These are phyloP conservation scores for Fusarium denticulatum DNA, from an alignment of 2,329 filamentous ascomycete species.

Conservation along the genomic window DNA sequence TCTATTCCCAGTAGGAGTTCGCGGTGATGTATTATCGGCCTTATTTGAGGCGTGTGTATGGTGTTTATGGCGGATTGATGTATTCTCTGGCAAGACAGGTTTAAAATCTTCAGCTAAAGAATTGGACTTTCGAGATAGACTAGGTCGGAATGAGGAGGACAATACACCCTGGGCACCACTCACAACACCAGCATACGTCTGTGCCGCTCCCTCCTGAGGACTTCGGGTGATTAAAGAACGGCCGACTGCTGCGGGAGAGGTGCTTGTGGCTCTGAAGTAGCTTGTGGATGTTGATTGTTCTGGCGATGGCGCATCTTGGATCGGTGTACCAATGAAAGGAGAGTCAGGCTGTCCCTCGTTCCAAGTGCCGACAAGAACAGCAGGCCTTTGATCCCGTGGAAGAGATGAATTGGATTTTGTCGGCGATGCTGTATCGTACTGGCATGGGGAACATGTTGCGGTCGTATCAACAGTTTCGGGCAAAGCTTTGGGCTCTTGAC, in stretches of 20 bases:
- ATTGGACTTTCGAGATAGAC: constrained; percentile 9
- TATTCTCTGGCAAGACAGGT: not conserved
- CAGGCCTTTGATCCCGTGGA: constrained; percentile 61
- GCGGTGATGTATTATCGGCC: constrained; percentile 32
- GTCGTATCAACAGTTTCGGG: constrained; percentile 22
- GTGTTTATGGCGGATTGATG: constrained; percentile 4
- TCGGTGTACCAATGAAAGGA: constrained; percentile 51
- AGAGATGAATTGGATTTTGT: constrained; percentile 40
- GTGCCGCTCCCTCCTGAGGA: constrained; percentile 23
- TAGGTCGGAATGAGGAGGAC: constrained; percentile 16
- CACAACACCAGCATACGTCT: constrained; percentile 28
- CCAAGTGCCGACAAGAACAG: constrained; percentile 67
- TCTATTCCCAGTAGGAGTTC: not conserved
- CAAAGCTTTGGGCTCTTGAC: constrained; percentile 40
- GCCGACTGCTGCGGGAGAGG: constrained; percentile 14
- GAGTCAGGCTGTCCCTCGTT: constrained; percentile 72
- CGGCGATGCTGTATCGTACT: constrained; percentile 48
- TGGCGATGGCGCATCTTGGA: constrained; percentile 26
- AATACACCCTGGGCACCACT: constrained; percentile 11
- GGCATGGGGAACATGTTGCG: constrained; percentile 41
- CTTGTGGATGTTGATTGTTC: constrained; percentile 26
- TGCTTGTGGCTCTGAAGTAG: constrained; percentile 32
- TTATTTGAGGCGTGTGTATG: constrained; percentile 13
- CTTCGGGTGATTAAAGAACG: constrained; percentile 11
- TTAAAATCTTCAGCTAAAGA: constrained; percentile 8